Evolutionary conservation across 148 eudicot genomes (phyloP).

Genomic region (Vaccinium vitisidaea): DNA sequence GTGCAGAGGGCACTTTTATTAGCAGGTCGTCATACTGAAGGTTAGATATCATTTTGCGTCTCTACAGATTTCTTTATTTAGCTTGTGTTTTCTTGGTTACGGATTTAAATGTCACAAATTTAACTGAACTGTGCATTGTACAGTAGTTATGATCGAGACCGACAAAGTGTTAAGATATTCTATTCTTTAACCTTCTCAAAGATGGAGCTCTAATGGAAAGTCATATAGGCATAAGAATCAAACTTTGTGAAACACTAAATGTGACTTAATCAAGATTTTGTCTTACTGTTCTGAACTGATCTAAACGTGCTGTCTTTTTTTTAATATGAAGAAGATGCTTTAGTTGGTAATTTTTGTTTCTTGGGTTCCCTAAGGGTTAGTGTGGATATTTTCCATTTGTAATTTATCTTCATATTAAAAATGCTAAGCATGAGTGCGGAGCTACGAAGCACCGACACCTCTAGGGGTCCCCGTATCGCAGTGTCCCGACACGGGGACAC

Average conservation of each 20-base stretch:
- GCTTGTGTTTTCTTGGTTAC: neutral
- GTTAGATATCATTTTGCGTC: neutral
- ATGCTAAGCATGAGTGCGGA: neutral
- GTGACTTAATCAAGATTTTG: neutral
- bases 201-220: neutral
- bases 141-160: neutral
- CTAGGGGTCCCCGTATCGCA: too few relatives aligned
- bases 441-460: too few relatives aligned
- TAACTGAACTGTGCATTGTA: neutral
- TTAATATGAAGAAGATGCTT: neutral
- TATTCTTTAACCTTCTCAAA: neutral
- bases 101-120: neutral
- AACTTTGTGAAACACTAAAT: neutral
- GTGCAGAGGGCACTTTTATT: slow-evolving; percentile 85
- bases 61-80: neutral
- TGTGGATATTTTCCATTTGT: neutral
- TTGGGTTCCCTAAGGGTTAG: neutral
- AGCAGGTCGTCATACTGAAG: slow-evolving; percentile 15
- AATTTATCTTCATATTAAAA: neutral
- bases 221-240: neutral
- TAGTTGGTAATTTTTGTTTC: neutral
- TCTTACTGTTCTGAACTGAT: neutral
- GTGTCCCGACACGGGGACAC: too few relatives aligned
- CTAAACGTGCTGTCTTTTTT: neutral
- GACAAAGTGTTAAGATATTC: neutral